Evolutionary conservation across 2,329 filamentous ascomycete genomes (phyloP).

Genomic region (Aspergillus sp.): DNA sequence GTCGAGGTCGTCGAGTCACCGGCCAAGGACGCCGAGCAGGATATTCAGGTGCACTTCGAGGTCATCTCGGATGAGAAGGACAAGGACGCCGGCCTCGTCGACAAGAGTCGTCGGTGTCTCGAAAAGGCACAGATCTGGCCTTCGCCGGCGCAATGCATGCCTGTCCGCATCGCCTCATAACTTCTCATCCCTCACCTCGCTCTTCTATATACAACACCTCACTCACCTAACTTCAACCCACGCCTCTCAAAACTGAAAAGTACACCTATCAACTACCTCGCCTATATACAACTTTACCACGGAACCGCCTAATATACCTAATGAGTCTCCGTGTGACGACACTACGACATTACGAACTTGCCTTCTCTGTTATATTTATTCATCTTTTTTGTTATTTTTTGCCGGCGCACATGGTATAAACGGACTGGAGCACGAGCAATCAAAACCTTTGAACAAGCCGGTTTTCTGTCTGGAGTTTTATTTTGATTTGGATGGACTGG

Average conservation of each 20-base stretch:
- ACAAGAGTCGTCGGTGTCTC: conserved; percentile 28
- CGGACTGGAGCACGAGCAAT: conserved; percentile 3
- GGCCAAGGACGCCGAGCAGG: neutral
- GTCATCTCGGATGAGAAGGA: conserved; percentile 13
- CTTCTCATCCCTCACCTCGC: neutral
- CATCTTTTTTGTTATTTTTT: neutral
- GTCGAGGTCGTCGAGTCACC: conserved; percentile 5
- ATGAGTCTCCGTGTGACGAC: conserved; percentile 3
- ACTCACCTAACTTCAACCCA: neutral
- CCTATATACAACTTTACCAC: neutral
- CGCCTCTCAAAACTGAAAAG: neutral
- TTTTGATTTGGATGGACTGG: neutral
- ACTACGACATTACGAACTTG: neutral
- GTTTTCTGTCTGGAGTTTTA: neutral
- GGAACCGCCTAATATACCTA: conserved; percentile 1
- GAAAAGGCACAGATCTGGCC: conserved; percentile 30
- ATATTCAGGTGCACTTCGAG: conserved; percentile 19
- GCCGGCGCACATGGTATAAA: neutral
- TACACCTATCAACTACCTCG: neutral
- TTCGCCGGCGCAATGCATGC: conserved; percentile 20
- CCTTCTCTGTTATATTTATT: neutral
- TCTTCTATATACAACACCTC: neutral
- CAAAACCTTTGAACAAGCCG: neutral
- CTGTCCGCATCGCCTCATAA: conserved; percentile 22
- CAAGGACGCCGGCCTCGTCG: conserved; percentile 21